Conservation (phyloP, 2,329 filamentous ascomycete species). For the Sphaceloma murrayae region DNA sequence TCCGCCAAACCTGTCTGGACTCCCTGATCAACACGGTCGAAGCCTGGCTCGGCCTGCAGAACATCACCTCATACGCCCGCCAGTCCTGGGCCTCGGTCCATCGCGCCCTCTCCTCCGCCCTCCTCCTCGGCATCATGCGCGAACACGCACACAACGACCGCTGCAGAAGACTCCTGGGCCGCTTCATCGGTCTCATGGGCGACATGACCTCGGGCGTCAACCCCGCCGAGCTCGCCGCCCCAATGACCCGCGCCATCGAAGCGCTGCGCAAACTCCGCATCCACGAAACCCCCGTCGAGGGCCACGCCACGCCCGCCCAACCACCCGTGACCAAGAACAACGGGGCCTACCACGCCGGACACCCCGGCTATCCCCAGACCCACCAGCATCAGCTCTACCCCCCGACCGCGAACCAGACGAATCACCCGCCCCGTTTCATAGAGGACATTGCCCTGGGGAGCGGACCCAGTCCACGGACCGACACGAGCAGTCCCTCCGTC, state of each 20-base stretch:
- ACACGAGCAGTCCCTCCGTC: slow-evolving; percentile 8
- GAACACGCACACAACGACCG: slow-evolving; percentile 38
- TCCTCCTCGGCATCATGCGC: slow-evolving; percentile 37
- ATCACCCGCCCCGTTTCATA: slow-evolving; percentile 17
- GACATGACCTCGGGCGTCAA: slow-evolving; percentile 41
- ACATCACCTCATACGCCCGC: slow-evolving; percentile 38
- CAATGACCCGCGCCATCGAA: slow-evolving; percentile 38
- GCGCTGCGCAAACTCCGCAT: slow-evolving; percentile 37
- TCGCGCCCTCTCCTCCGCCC: slow-evolving; percentile 36
- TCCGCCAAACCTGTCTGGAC: slow-evolving; percentile 46
- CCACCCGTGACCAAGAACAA: no score
- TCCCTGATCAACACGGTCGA: slow-evolving; percentile 49
- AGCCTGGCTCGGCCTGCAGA: slow-evolving; percentile 50
- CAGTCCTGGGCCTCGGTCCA: slow-evolving; percentile 37
- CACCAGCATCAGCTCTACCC: slow-evolving; percentile 2
- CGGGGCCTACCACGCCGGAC: no score
- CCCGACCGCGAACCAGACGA: neutral
- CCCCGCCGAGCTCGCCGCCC: slow-evolving; percentile 39
- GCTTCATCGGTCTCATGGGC: slow-evolving; percentile 38
- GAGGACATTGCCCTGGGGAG: slow-evolving; percentile 19
- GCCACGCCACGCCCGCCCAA: slow-evolving; percentile 7
- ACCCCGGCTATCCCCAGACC: neutral
- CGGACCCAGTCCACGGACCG: slow-evolving; percentile 8
- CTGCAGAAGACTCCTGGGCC: slow-evolving; percentile 36
- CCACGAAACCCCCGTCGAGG: slow-evolving; percentile 21